Base-by-base conservation (phyloP, 2,329 filamentous ascomycete species). In the Trichothecium sympodiale region DNA sequence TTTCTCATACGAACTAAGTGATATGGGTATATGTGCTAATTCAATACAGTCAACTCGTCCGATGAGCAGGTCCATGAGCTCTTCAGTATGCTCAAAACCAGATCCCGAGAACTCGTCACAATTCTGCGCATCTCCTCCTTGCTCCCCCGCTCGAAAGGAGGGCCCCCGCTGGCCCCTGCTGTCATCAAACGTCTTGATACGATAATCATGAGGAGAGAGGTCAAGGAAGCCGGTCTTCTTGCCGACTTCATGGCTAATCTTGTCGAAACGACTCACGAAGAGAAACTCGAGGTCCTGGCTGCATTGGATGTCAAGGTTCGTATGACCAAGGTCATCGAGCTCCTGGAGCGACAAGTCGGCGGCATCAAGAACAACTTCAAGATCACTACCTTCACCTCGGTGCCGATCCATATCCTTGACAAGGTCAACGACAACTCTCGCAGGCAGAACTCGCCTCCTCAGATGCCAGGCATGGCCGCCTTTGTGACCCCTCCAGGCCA, bases 181-280 rank as follows among this genome's bases (percentile, higher is more conserved):
- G 71, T 96, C 35, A 86, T 86, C 1, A 77, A 87, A 34, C 77
- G 88, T 35, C 74, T 98, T 30, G 88, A 96, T 51, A 62, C 88
- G 36, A 91, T 86, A 57, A 94, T 98, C 43, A 71, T 78, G 23
- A 78, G 81, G 55, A 93, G 91, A 53, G 79, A 86, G 40, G 56
- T 91, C 34, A 68, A 75, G 29, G 87, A 96, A 46, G 88, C 88
- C 2, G 89, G 89, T 3, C 65, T 77, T 8, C 69, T 98, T 8
- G 89, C 91, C 6, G 91, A 98, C 55, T 96, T 96, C 55, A 95
- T 98, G 86, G 81, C 86, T 28, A 94, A 94, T 53, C 74, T 96
- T 17, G 75, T 94, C 3, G 86, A 94, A 43, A 80, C 83, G 34
- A 82, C 77, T 8, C 83, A 93, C 43, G 86, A 94, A 55, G 91